Conservation (phyloP, 1,284 basidiomycete genomes). For the Sanguinoderma infundibulare region DNA sequence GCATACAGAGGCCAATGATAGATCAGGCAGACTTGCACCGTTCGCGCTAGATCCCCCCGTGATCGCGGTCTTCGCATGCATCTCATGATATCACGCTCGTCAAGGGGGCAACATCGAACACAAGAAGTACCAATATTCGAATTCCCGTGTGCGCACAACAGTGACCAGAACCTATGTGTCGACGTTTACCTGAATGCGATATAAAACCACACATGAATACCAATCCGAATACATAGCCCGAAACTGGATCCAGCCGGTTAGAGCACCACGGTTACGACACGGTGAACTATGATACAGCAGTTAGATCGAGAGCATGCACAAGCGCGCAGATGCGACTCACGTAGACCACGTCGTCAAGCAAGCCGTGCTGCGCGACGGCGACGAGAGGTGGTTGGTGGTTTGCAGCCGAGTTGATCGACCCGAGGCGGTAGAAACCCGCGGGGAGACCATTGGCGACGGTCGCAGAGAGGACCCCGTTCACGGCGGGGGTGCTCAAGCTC, state of each 20-base stretch:
- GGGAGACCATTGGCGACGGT: conserved; percentile 50
- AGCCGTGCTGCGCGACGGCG: conserved; percentile 54
- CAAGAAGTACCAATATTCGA: background rate
- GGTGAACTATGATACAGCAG: too few species aligned
- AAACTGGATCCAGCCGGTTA: too few species aligned
- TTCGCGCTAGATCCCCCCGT: too few species aligned
- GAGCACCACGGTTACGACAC: too few species aligned
- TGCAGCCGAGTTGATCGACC: conserved; percentile 55
- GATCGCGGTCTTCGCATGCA: too few species aligned
- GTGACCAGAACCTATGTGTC: background rate
- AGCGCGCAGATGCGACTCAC: conserved; percentile 41
- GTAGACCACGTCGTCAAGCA: conserved; percentile 46
- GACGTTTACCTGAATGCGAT: too few species aligned
- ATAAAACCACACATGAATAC: too few species aligned
- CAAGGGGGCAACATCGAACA: too few species aligned
- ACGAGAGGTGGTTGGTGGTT: conserved; percentile 67
- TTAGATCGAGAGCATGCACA: too few species aligned
- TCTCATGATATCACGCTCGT: too few species aligned
- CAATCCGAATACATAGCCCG: background rate
- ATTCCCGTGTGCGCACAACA: background rate
- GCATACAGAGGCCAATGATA: too few species aligned
- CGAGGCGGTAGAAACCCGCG: conserved; percentile 64
- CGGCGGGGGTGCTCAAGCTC: conserved; percentile 52
- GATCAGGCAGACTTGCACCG: too few species aligned
- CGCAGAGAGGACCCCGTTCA: conserved; percentile 54